Evolutionary conservation across 2,329 filamentous ascomycete species (phyloP).

Genomic region (Reticulascus tulasneorum): DNA sequence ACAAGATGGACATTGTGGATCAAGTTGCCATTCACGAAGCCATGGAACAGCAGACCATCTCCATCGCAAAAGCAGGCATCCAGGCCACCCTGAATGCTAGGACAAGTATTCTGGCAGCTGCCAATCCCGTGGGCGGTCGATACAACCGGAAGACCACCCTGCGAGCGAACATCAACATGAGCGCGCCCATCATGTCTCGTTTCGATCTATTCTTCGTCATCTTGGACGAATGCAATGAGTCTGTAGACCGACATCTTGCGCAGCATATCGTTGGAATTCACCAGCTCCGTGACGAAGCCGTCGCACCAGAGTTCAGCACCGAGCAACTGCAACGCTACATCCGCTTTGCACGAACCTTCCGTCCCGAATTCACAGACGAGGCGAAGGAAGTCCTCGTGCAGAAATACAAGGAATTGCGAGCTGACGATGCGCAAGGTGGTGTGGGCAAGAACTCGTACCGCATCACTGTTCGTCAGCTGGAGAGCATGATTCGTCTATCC

Average conservation of each 20-base stretch:
- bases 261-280: conserved; percentile 94
- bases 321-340: conserved; percentile 97
- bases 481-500: conserved; percentile 90
- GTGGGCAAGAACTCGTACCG: conserved; percentile 93
- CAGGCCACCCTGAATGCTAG: conserved; percentile 95
- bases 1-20: conserved; percentile 98
- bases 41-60: conserved; percentile 99
- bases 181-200: conserved; percentile 97
- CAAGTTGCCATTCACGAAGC: conserved; percentile 99
- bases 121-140: conserved; percentile 92
- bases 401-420: conserved; percentile 91
- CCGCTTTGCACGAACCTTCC: conserved; percentile 90
- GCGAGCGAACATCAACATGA: conserved; percentile 96
- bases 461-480: conserved; percentile 93
- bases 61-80: conserved; percentile 96
- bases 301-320: conserved; percentile 90
- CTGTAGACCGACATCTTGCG: conserved; percentile 83
- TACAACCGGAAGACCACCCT: conserved; percentile 96
- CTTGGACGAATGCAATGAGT: conserved; percentile 92
- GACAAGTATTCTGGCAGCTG: conserved; percentile 91
- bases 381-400: conserved; percentile 81
- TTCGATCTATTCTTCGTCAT: conserved; percentile 99
- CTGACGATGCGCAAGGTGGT: conserved; percentile 90
- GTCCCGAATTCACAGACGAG: conserved; percentile 84
- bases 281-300: conserved; percentile 84